Percentiles rank a stretch among this genome's conserved stretches.
Conservation (phyloP, 2,329 filamentous ascomycete genomes). For the Epichloe scottii region DNA sequence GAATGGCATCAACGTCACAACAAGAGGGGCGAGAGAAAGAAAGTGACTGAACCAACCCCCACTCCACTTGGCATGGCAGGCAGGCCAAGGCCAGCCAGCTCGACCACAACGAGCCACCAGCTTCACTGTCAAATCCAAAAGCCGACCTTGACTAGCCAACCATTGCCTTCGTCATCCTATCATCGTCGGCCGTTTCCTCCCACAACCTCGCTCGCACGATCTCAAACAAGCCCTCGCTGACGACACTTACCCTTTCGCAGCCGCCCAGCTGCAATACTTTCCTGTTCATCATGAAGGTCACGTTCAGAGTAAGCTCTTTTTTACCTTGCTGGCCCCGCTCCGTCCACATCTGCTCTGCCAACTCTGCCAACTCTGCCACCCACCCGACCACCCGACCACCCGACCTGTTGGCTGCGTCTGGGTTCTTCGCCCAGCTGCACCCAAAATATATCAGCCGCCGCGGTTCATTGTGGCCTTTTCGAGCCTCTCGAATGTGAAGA, state of each 20-base stretch:
- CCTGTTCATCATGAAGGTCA: constrained; percentile 52
- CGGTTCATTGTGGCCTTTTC: neutral
- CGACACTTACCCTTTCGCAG: constrained; percentile 1
- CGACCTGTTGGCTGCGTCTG: neutral
- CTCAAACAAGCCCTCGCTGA: neutral
- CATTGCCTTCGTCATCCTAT: constrained; percentile 8
- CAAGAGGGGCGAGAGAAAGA: neutral
- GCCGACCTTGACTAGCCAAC: constrained; percentile 3
- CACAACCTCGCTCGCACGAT: constrained; percentile 1
- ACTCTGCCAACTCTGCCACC: neutral
- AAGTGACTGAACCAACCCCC: neutral
- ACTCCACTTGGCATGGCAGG: neutral
- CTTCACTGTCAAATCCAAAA: neutral
- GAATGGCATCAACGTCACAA: neutral
- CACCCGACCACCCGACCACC: too few relatives aligned
- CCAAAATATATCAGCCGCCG: neutral
- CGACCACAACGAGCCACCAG: constrained; percentile 3
- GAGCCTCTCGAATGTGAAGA: neutral
- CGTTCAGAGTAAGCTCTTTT: constrained; percentile 42
- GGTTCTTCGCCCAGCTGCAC: neutral
- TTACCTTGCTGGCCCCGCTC: neutral
- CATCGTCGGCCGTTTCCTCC: constrained; percentile 2
- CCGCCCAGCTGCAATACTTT: constrained; percentile 16
- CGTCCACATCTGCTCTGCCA: neutral
- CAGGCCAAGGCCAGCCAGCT: too few relatives aligned